These are phyloP conservation scores for Apophysomyces elegans DNA, from an alignment of 371 early-diverging fungal genomes.

Conservation along the genomic window DNA sequence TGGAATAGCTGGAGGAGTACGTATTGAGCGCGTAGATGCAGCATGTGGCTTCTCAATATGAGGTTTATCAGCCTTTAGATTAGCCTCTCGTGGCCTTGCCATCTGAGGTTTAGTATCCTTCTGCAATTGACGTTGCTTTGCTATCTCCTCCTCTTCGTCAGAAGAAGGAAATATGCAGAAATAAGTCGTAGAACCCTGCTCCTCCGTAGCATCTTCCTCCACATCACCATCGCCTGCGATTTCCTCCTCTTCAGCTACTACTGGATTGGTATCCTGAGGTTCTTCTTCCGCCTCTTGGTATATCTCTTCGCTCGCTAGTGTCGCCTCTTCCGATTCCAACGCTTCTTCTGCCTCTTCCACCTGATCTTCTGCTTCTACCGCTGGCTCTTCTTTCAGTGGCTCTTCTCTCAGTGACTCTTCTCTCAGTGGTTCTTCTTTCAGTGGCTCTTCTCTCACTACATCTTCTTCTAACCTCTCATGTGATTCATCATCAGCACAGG, in stretches of 20 bases:
- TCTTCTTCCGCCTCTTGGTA: no score
- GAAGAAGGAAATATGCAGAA: conserved; percentile 15
- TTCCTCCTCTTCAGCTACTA: no score
- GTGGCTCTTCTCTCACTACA: neutral
- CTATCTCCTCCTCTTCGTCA: conserved; percentile 4
- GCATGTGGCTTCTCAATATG: no score
- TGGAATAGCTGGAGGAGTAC: neutral
- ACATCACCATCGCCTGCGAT: neutral
- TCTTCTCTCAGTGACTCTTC: no score
- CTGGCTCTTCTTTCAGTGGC: neutral
- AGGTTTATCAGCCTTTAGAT: no score
- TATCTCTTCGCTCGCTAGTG: no score
- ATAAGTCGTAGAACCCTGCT: conserved; percentile 5
- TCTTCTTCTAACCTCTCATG: neutral
- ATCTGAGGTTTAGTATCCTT: conserved; percentile 2
- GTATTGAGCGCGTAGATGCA: no score
- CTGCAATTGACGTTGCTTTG: neutral
- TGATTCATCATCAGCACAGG: neutral
- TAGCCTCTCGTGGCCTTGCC: no score
- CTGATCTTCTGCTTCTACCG: neutral
- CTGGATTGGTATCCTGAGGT: no score
- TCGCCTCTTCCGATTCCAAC: no score
- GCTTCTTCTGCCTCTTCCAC: no score
- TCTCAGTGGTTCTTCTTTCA: no score
- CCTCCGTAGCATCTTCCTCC: neutral